Evolutionary conservation across 2,329 filamentous ascomycete genomes (phyloP).

Genomic region (Ceratocystis diversiconidia): DNA sequence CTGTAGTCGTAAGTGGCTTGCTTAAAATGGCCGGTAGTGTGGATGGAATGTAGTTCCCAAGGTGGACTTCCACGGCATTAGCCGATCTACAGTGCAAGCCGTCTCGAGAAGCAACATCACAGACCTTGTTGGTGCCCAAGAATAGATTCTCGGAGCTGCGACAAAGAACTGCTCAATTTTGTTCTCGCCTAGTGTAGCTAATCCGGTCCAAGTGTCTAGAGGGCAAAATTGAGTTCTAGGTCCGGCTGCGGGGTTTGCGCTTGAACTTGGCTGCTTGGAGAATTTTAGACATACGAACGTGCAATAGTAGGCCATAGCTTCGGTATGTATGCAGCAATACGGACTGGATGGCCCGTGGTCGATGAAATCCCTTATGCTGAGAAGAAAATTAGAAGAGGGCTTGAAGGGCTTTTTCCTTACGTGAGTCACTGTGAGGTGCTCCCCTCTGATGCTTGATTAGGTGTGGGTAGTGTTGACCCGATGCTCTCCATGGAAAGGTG

Average conservation of each 20-base stretch:
- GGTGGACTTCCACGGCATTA: too few relatives aligned
- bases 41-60: background rate
- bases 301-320: background rate
- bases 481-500: background rate
- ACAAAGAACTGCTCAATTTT: background rate
- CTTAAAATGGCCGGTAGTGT: background rate
- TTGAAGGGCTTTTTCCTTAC: background rate
- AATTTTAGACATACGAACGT: too few relatives aligned
- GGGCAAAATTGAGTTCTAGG: background rate
- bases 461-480: background rate
- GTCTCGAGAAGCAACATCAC: background rate
- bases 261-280: background rate
- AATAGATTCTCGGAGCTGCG: background rate
- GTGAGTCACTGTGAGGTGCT: background rate
- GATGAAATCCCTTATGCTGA: background rate
- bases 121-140: conserved; percentile 5
- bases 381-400: background rate
- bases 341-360: background rate
- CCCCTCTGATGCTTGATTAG: background rate
- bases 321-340: background rate
- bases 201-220: background rate
- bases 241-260: background rate
- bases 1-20: background rate
- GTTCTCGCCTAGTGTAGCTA: background rate
- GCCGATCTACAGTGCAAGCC: background rate